Conservation (phyloP, 1,284 basidiomycete genomes). For the Xerocomus nothofagi region DNA sequence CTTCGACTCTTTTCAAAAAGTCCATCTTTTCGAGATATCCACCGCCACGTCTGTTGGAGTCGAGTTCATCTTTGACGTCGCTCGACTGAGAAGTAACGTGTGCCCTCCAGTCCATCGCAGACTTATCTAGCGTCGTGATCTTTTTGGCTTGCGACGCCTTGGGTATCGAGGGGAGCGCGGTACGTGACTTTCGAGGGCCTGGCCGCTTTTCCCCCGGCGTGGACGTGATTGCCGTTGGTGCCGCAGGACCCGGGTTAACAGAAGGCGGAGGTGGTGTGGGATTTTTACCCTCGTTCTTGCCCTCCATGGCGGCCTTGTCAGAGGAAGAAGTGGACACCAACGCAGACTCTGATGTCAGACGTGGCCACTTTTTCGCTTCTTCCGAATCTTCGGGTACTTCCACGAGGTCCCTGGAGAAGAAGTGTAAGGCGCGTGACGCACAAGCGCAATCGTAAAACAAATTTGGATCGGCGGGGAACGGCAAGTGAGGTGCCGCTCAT, state of each 20-base stretch:
- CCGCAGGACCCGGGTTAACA: slow-evolving; percentile 8
- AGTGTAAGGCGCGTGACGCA: background rate
- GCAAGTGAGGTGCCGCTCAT: too few species aligned
- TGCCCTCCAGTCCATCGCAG: slow-evolving; percentile 76
- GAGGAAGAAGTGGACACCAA: background rate
- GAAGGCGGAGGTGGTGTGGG: slow-evolving; percentile 3
- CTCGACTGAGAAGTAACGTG: slow-evolving; percentile 53
- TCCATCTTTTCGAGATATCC: slow-evolving; percentile 83
- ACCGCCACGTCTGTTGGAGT: slow-evolving; percentile 66
- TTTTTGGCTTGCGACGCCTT: slow-evolving; percentile 61
- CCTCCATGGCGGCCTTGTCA: background rate
- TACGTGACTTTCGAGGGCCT: slow-evolving; percentile 66
- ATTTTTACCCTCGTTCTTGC: background rate
- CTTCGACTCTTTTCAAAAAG: slow-evolving; percentile 72
- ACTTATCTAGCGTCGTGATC: slow-evolving; percentile 79
- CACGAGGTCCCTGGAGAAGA: slow-evolving; percentile 59
- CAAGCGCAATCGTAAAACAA: background rate
- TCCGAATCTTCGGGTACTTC: slow-evolving; percentile 69
- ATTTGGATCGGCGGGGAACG: too few species aligned
- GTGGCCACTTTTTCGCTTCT: slow-evolving; percentile 71
- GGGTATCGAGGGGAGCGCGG: slow-evolving; percentile 50
- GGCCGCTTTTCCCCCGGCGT: slow-evolving; percentile 41
- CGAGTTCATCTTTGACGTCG: slow-evolving; percentile 65
- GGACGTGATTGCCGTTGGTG: slow-evolving; percentile 12
- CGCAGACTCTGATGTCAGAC: slow-evolving; percentile 18